Evolutionary conservation across 352 stramenopile species (phyloP), one percentile per base, ranked within the genome.

Genomic region (Phytopythium mirpurense): DNA sequence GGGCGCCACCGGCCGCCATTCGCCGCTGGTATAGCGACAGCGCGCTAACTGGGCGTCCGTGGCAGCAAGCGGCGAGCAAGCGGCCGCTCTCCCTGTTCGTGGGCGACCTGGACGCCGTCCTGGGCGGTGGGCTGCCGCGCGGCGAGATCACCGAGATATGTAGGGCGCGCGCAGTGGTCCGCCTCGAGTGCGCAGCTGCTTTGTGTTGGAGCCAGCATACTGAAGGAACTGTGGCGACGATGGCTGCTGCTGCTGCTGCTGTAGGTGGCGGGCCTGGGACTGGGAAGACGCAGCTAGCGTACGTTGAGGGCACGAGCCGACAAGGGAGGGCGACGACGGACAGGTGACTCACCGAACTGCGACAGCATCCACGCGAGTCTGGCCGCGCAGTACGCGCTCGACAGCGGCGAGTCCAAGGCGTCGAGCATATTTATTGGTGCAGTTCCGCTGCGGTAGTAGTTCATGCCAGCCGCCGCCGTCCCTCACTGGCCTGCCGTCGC

Each of bases 61-160:
- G 27, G 10, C 41, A 84, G 71, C 51, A 77, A 48, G 62, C 63
- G 44, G 65, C 46, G 6, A 63, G 46, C 23, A 54, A 36, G 16
- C 46, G 45, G 29, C 67, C 72, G 6, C 75, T 91, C 31, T 57
- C 71, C 2, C 86, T 67, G 26, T 55, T 64, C 35, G 35, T 91
- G 9, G 37, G 67, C 8, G 65, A 59, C 42, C 34, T 93, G 9
- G 83, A 93, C 56, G 54, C 53, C 11, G 52, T 90, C 5, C 62
- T 93, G 31, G 81, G 76, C 11, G 83, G 83, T 2, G 83, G 83
- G 0, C 64, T 94, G 27, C 56, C 77, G 15, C 68, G 71, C 16
- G 73, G 83, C 16, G 83, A 94, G 73, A 55, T 94, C 29, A 90
- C 73, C 2, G 83, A 94, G 34, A 83, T 94, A 32, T 90, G 83